Evolutionary conservation across 768 basidiomycete genomes (phyloP).

Genomic region (Leccinellum luteum): DNA sequence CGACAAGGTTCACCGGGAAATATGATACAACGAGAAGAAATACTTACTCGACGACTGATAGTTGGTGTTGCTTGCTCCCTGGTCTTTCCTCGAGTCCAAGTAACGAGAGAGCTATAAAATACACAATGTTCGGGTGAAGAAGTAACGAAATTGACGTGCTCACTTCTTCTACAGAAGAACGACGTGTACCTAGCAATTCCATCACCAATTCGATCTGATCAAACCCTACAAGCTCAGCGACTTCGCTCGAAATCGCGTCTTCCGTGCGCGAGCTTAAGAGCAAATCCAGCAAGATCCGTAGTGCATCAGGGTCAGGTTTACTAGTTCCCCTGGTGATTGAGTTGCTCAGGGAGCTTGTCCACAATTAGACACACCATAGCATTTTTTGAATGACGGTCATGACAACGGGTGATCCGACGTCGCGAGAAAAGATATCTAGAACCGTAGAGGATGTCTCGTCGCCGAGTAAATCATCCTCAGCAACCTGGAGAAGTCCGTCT

Average conservation of each 20-base stretch:
- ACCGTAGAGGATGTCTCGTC: constrained; percentile 31
- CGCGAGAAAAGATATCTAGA: constrained; percentile 29
- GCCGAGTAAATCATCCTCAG: constrained; percentile 10
- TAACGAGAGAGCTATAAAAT: constrained; percentile 16
- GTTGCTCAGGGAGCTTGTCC: background rate
- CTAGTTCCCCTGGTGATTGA: constrained; percentile 14
- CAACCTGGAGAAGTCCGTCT: constrained; percentile 14
- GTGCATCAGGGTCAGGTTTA: constrained; percentile 4
- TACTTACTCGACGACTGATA: constrained; percentile 9
- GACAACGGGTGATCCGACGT: background rate
- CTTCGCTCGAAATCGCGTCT: constrained; percentile 73
- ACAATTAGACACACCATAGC: constrained; percentile 13
- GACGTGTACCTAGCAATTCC: constrained; percentile 63
- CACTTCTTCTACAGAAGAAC: constrained; percentile 49
- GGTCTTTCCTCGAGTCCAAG: background rate
- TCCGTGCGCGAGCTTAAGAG: constrained; percentile 51
- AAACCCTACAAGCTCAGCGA: constrained; percentile 81
- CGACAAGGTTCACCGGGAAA: background rate
- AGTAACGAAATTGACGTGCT: constrained; percentile 5
- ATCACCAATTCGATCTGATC: constrained; percentile 78
- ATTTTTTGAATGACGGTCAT: constrained; percentile 10
- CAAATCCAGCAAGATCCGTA: constrained; percentile 30
- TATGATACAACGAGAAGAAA: background rate
- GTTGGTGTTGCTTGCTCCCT: background rate
- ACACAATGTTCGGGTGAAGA: background rate